phyloP scores from a whole-genome alignment of 2,329 filamentous ascomycete species.

The Cercospora zeina region DNA sequence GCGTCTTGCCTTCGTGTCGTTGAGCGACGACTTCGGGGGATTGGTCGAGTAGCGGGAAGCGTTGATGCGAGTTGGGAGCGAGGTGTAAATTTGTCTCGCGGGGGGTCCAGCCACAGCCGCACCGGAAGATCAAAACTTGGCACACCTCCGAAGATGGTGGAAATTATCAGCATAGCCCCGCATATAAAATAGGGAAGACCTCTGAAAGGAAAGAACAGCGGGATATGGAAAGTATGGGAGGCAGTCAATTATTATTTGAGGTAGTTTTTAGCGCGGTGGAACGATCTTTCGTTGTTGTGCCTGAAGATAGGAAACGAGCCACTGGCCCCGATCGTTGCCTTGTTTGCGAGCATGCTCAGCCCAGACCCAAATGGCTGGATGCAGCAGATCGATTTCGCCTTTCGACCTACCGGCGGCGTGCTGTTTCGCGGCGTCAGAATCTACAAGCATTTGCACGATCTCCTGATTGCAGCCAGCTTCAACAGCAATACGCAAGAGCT shows the following conservation, averaged over 20 bases:
- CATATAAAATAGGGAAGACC: not conserved
- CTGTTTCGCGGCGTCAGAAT: constrained; percentile 2
- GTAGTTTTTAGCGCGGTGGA: constrained; percentile 6
- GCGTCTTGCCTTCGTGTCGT: not conserved
- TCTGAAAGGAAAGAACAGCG: not conserved
- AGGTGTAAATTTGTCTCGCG: constrained; percentile 13
- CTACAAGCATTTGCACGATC: constrained; percentile 33
- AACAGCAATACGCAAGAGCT: constrained; percentile 37
- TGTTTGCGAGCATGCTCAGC: constrained; percentile 33
- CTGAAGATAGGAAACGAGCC: constrained; percentile 36
- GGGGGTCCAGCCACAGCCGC: constrained; percentile 14
- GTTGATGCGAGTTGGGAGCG: constrained; percentile 2
- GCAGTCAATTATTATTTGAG: not conserved
- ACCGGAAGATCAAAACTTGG: constrained; percentile 1
- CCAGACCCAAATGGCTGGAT: constrained; percentile 41
- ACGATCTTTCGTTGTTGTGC: constrained; percentile 17
- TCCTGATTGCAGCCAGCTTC: constrained; percentile 37
- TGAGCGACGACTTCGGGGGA: not conserved
- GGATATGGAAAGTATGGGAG: not conserved
- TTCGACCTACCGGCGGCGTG: constrained; percentile 1
- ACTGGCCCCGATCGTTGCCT: constrained; percentile 34
- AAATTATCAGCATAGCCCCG: constrained; percentile 13
- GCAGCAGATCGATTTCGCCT: constrained; percentile 35
- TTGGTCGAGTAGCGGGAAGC: constrained; percentile 2
- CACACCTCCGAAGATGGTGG: constrained; percentile 8